Base-by-base conservation (phyloP, 345 rosid genomes). In the Salix purpurea region DNA sequence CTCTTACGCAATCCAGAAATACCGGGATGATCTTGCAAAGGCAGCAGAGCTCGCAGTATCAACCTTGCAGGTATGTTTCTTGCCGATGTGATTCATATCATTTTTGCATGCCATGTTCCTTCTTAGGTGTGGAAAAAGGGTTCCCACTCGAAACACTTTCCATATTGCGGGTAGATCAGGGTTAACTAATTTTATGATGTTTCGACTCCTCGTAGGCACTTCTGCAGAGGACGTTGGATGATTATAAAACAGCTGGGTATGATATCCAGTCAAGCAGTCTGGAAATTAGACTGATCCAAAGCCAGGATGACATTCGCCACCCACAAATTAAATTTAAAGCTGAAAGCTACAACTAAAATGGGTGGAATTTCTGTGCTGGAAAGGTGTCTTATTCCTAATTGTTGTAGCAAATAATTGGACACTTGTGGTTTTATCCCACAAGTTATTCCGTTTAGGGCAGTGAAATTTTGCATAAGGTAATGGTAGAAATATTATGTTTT, bases 21-120 rank as follows among this genome's bases (percentile, higher is more conserved):
- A 92, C 82, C 95, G 93, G 8, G 87, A 92, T 79, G 87, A 85
- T 77, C 98, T 96, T 64, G 88, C 79, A 76, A 87, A 78, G 77
- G 97, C 97, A 74, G 97, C 98, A 16, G 99, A 93, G 88, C 97
- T 93, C 80, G 97, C 99, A 36, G 98, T 96, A 69, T 93, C 98
- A 76, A 92, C 92, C 77, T 89, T 96, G 91, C 99, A 96, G 98
- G 99, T 91, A 82, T 62, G 69, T 61, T 50, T 83, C 52, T 15
- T 14, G 52, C 6, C 4, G 52, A 46, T 14, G 2, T 60, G 65
- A 60, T 60, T 21, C 2, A 60, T 60, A 6, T 1, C 11, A 42
- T 42, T 11, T 11, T 10, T 42, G 46, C 1, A 60, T 60, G 65
- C 14, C 1, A 14, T 14, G 52, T 14, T 15, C 52, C 52, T 40